Percentiles rank a stretch among this genome's conserved stretches.
Conservation (phyloP, 83 land plant species). For the Diphasiastrum complanatum region DNA sequence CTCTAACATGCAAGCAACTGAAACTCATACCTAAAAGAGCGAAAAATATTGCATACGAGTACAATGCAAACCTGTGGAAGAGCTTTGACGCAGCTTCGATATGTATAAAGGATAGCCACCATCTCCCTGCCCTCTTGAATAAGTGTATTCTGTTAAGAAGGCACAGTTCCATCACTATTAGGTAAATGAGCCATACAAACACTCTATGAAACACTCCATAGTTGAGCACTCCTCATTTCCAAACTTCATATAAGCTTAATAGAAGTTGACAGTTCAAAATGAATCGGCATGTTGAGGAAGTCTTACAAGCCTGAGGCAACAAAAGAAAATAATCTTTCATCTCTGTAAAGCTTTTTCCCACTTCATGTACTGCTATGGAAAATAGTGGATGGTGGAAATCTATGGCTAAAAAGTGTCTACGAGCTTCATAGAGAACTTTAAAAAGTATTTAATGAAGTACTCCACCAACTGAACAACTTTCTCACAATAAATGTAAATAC, state of each 20-base stretch:
- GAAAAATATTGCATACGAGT: not conserved
- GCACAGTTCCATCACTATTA: slow-evolving; percentile 1
- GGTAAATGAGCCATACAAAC: not conserved
- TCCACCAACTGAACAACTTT: not conserved
- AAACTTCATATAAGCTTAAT: not conserved
- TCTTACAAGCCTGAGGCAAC: not conserved
- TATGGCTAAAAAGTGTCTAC: too few relatives aligned
- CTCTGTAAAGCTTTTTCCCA: too few relatives aligned
- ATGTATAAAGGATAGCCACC: slow-evolving; percentile 91
- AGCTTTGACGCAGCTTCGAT: slow-evolving; percentile 98
- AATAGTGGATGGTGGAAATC: too few relatives aligned
- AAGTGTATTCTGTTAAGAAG: slow-evolving; percentile 55
- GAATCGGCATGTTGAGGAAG: not conserved
- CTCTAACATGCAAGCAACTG: not conserved
- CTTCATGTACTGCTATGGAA: too few relatives aligned
- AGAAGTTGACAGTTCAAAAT: not conserved
- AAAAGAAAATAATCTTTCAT: too few relatives aligned
- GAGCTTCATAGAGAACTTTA: too few relatives aligned
- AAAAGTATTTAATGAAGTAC: not conserved
- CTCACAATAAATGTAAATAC: not conserved
- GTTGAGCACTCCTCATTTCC: not conserved
- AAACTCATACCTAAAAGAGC: slow-evolving; percentile 6
- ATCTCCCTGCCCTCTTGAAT: slow-evolving; percentile 90
- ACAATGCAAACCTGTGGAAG: slow-evolving; percentile 77
- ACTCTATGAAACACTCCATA: not conserved